These are phyloP conservation scores for Trifolium subterraneum DNA, from an alignment of 306 rosid species.

Conservation along the genomic window DNA sequence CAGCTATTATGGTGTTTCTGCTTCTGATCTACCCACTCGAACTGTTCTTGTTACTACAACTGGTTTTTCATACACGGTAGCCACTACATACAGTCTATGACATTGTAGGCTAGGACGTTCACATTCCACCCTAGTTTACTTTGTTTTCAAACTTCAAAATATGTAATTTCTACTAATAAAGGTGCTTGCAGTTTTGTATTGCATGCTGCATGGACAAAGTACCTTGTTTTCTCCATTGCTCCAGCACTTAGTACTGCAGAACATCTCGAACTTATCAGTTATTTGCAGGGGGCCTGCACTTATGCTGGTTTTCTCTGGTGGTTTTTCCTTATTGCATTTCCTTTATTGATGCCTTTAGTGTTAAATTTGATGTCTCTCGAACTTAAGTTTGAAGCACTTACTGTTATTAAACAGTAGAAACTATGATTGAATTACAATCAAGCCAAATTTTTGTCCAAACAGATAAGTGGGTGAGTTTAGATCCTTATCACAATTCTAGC, in stretches of 20 bases:
- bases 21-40: neutral
- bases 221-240: neutral
- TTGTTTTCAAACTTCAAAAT: neutral
- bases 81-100: neutral
- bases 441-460: neutral
- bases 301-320: neutral
- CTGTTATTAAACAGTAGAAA: neutral
- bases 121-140: neutral
- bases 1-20: conserved; percentile 3
- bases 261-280: neutral
- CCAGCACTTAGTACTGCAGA: neutral
- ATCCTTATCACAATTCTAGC: conserved; percentile 11
- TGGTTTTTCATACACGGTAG: neutral
- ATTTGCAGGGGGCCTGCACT: neutral
- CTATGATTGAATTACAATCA: neutral
- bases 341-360: neutral
- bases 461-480: neutral
- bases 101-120: neutral
- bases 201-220: neutral
- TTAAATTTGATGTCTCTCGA: neutral
- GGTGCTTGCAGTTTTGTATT: neutral
- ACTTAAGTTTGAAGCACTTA: neutral
- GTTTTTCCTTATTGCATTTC: neutral
- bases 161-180: neutral
- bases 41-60: conserved; percentile 6